Evolutionary conservation across 805 yeast genomes (phyloP), one percentile per base, ranked within the genome.

Genomic region (Lipomyces oligophaga): DNA sequence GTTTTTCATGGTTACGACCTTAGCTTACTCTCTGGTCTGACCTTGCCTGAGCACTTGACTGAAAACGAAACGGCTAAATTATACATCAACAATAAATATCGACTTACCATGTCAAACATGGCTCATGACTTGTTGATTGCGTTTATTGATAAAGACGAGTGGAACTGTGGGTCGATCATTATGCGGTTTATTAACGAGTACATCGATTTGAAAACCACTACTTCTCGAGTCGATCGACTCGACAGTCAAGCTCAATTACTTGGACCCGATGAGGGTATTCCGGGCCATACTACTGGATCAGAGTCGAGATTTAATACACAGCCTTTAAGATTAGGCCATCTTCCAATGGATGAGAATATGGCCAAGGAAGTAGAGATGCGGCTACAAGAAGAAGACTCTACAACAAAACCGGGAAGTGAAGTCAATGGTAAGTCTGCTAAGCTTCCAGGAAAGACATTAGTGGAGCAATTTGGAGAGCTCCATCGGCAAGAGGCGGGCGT

Each of bases 111-210:
- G 37, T 83, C 96, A 11, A 81, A 85, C 54, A 88, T 96, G 1
- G 79, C 95, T 3, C 74, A 90, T 61, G 93, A 88, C 63, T 69
- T 90, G 57, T 74, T 93, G 54, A 71, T 93, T 43, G 85, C 86
- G 63, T 90, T 88, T 58, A 67, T 93, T 44, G 95, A 87, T 63
- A 97, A 90, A 61, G 86, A 88, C 63, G 97, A 88, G 65, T 83
- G 83, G 7, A 81, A 81, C 44, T 97, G 97, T 34, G 97, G 97
- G 1, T 83, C 89, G 1, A 77, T 90, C 31, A 72, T 90, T 43
- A 85, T 93, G 38, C 73, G 96, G 57, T 75, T 87, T 39, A 81
- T 93, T 53, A 93, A 93, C 68, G 89, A 87, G 67, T 80, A 86
- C 63, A 73, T 93, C 58, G 80, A 75, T 34, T 59, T 67, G 19